Conservation (phyloP, 208 protist genomes). For the Paratrypanosoma confusum region DNA sequence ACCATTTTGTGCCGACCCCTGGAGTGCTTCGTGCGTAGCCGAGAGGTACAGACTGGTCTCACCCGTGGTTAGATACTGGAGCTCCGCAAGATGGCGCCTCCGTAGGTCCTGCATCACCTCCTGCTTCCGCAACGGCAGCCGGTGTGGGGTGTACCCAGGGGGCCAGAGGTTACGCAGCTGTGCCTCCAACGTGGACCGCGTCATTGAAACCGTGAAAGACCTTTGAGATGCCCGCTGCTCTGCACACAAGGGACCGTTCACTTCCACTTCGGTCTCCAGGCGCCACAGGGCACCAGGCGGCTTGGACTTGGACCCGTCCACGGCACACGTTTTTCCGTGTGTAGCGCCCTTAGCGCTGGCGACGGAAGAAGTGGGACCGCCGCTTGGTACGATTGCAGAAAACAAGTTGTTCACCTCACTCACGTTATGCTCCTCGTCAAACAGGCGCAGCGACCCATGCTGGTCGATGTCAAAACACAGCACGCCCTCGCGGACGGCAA, state of each 20-base stretch:
- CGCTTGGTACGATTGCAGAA: slow-evolving; percentile 4
- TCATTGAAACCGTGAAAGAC: slow-evolving; percentile 15
- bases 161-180: slow-evolving; percentile 51
- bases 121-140: slow-evolving; percentile 19
- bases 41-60: slow-evolving; percentile 28
- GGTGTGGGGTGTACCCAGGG: slow-evolving; percentile 59
- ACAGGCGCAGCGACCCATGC: slow-evolving; percentile 64
- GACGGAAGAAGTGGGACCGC: too few species aligned
- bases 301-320: too few species aligned
- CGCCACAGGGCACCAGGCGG: too few species aligned
- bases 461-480: slow-evolving; percentile 71
- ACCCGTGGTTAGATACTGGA: slow-evolving; percentile 12
- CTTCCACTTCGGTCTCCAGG: too few species aligned
- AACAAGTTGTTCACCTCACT: slow-evolving; percentile 52
- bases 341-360: too few species aligned
- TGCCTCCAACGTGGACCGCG: slow-evolving; percentile 22
- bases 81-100: slow-evolving; percentile 15
- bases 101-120: slow-evolving; percentile 17
- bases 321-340: too few species aligned
- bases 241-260: too few species aligned
- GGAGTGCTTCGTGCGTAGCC: slow-evolving; percentile 22
- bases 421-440: slow-evolving; percentile 55
- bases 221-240: too few species aligned
- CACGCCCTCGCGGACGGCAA: slow-evolving; percentile 63
- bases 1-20: too few species aligned